phyloP scores from a whole-genome alignment of 805 yeast genomes.

The Candida yuanshanica region DNA sequence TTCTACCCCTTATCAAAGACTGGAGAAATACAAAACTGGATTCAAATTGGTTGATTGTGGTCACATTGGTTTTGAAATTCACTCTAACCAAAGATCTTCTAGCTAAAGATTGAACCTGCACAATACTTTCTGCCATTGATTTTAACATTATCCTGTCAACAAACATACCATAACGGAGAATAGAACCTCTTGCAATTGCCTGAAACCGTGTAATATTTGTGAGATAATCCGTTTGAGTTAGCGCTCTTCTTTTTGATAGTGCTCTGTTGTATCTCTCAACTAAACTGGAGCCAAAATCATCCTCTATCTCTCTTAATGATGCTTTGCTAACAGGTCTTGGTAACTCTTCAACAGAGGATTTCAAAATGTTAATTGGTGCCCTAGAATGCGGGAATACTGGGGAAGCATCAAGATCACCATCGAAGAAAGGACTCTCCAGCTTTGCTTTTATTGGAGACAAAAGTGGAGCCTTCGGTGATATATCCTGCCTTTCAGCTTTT shows the following conservation, averaged over 20 bases:
- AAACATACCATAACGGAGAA: constrained; percentile 56
- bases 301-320: neutral
- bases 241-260: constrained; percentile 15
- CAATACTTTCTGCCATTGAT: constrained; percentile 47
- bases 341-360: neutral
- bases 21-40: constrained; percentile 28
- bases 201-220: constrained; percentile 48
- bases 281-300: constrained; percentile 5
- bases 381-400: constrained; percentile 6
- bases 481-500: neutral
- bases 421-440: constrained; percentile 17
- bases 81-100: constrained; percentile 41
- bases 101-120: constrained; percentile 41
- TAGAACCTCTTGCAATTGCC: constrained; percentile 64
- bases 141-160: constrained; percentile 57
- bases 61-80: constrained; percentile 22
- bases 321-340: constrained; percentile 1
- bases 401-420: constrained; percentile 3
- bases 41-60: constrained; percentile 19
- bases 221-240: constrained; percentile 19
- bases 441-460: neutral
- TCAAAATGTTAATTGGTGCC: neutral
- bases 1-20: constrained; percentile 29
- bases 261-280: constrained; percentile 16
- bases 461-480: neutral